Evolutionary conservation across 805 yeast species (phyloP).

Genomic region (Ogataea ganodermae): DNA sequence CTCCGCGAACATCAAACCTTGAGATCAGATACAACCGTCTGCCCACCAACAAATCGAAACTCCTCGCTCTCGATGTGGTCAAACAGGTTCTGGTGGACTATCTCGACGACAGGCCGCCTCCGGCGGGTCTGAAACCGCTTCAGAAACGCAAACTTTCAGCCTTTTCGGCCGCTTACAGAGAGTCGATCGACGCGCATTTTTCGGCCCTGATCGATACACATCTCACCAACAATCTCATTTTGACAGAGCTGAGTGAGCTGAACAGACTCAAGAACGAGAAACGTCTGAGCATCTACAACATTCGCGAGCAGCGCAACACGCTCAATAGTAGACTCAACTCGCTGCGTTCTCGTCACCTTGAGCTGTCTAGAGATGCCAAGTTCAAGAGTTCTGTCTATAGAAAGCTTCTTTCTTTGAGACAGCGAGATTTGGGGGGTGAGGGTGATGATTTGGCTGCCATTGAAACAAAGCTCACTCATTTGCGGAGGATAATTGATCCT

Average conservation of each 20-base stretch:
- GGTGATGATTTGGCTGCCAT: not conserved
- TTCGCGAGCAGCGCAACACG: constrained; percentile 29
- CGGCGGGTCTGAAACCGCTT: constrained; percentile 21
- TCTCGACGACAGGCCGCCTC: constrained; percentile 19
- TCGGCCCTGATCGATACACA: constrained; percentile 37
- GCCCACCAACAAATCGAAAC: constrained; percentile 30
- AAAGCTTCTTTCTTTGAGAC: constrained; percentile 16
- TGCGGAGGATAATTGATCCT: constrained; percentile 27
- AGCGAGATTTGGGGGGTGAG: not conserved
- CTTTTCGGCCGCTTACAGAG: constrained; percentile 26
- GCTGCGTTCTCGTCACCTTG: constrained; percentile 20
- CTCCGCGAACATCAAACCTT: constrained; percentile 8
- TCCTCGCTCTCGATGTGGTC: constrained; percentile 37
- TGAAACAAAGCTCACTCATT: constrained; percentile 18
- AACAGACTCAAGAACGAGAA: constrained; percentile 33
- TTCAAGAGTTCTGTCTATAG: constrained; percentile 18
- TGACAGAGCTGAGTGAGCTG: constrained; percentile 31
- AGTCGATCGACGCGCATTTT: constrained; percentile 32
- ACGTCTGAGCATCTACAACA: constrained; percentile 32
- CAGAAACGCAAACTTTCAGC: constrained; percentile 20
- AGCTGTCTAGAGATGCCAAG: constrained; percentile 19
- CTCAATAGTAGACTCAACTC: constrained; percentile 23
- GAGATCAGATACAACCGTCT: constrained; percentile 30
- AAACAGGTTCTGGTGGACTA: constrained; percentile 34
- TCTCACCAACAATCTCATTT: constrained; percentile 37